Conservation (phyloP, 441 rosid species). For the Capsella rubella region DNA sequence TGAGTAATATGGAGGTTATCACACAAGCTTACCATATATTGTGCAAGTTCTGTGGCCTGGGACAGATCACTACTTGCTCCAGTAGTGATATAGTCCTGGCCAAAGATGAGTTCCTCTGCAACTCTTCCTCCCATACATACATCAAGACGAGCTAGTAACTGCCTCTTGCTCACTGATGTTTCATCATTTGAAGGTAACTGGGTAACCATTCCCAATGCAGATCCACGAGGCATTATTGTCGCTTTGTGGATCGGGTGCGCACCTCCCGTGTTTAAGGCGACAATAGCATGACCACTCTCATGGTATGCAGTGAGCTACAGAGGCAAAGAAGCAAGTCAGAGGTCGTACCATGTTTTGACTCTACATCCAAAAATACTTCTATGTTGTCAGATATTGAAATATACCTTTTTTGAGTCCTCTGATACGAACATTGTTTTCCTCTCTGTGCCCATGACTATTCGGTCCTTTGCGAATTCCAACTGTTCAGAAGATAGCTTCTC, state of each 20-base stretch:
- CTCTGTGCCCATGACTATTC: slow-evolving; percentile 97
- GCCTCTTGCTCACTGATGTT: slow-evolving; percentile 94
- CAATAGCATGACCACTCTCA: slow-evolving; percentile 99
- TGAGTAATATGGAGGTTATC: not conserved
- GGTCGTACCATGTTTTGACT: slow-evolving; percentile 9
- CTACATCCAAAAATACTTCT: not conserved
- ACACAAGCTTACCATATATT: slow-evolving; percentile 76
- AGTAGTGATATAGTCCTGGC: slow-evolving; percentile 86
- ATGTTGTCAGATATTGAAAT: slow-evolving; percentile 1
- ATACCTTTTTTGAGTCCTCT: slow-evolving; percentile 96
- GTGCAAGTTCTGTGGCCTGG: slow-evolving; percentile 94
- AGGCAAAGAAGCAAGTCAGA: slow-evolving; percentile 27
- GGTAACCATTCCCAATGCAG: slow-evolving; percentile 99
- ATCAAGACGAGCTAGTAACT: slow-evolving; percentile 94
- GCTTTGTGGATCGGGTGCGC: slow-evolving; percentile 99
- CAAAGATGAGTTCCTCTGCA: slow-evolving; percentile 98
- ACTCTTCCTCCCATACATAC: slow-evolving; percentile 99
- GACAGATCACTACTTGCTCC: slow-evolving; percentile 97
- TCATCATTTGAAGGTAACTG: slow-evolving; percentile 97
- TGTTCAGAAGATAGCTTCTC: slow-evolving; percentile 76
- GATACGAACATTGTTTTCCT: slow-evolving; percentile 95
- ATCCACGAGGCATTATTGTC: slow-evolving; percentile 97
- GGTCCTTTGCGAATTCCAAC: slow-evolving; percentile 93
- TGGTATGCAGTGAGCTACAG: slow-evolving; percentile 96
- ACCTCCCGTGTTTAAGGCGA: slow-evolving; percentile 87